Evolutionary conservation across 1,284 basidiomycete species (phyloP).

Genomic region (Leucoagaricus sp.): DNA sequence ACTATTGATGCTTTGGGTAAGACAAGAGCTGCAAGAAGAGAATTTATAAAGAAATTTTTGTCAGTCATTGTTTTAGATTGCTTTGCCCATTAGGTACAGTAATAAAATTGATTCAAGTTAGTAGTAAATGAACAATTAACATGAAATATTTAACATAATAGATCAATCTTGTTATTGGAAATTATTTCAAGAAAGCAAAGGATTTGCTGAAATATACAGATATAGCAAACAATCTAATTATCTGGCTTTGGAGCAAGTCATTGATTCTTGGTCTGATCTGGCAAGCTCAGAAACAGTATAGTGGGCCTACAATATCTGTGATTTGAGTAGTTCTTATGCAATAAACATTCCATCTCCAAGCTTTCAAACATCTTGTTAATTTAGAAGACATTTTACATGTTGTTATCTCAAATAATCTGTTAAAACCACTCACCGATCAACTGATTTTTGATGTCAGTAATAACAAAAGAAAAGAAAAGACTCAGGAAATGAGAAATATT

Average conservation of each 20-base stretch:
- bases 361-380: neutral
- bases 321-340: conserved; percentile 1
- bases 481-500: too few species aligned
- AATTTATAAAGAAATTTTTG: too few species aligned
- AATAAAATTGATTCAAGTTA: too few species aligned
- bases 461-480: too few species aligned
- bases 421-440: neutral
- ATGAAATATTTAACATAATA: too few species aligned
- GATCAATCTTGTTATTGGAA: conserved; percentile 41
- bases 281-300: neutral
- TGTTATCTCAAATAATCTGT: neutral
- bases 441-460: neutral
- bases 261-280: conserved; percentile 19
- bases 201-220: conserved; percentile 17
- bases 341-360: conserved; percentile 7
- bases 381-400: neutral
- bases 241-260: conserved; percentile 35
- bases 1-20: too few species aligned
- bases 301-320: neutral
- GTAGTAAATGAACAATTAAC: too few species aligned
- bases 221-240: conserved; percentile 31
- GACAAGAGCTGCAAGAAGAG: too few species aligned
- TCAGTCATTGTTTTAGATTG: too few species aligned
- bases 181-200: conserved; percentile 34
- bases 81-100: too few species aligned